Evolutionary conservation across 495 filamentous ascomycete genomes (phyloP), one percentile per base, ranked within the genome.

Genomic region (Daldinia grandis): DNA sequence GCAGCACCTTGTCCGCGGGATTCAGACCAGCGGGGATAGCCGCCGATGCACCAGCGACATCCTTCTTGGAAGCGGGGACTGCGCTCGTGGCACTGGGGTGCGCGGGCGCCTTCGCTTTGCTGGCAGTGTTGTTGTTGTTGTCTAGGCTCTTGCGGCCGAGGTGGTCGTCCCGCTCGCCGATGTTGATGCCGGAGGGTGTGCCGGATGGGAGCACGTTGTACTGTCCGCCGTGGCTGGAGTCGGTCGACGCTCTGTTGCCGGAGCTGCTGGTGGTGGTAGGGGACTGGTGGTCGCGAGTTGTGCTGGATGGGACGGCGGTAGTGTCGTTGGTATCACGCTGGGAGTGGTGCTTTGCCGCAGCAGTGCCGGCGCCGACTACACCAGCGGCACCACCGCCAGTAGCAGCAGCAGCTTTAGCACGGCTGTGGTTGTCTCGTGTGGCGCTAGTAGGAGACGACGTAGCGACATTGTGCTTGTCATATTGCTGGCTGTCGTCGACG

Each of bases 201-300:
- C 77, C 76, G 0, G 78, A 74, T 1, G 79, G 19, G 1, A 79
- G 69, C 1, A 74, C 71, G 35, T 76, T 76, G 63, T 79, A 76
- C 25, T 75, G 65, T 1, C 68, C 75, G 30, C 70, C 64, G 17
- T 69, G 68, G 37, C 65, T 64, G 15, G 68, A 68, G 17, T 71
- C 72, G 14, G 42, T 57, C 5, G 68, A 74, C 5, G 31, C 49
- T 19, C 74, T 61, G 14, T 63, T 38, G 30, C n/a, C 17, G 24
- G 31, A 14, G 1, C 56, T 19, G 12, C 49, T 25, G 35, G 50
- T 17, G 9, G 38, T 21, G 9, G 54, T 28, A 12, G 15, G 31
- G 7, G 44, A 31, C 33, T 62, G 63, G 3, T 28, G 9, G 21
- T 30, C 35, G 63, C 38, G 64, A 12, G 49, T 3, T 4, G 53